Base-by-base conservation (phyloP, 2,329 filamentous ascomycete species). In the Escovopsis weberi region DNA sequence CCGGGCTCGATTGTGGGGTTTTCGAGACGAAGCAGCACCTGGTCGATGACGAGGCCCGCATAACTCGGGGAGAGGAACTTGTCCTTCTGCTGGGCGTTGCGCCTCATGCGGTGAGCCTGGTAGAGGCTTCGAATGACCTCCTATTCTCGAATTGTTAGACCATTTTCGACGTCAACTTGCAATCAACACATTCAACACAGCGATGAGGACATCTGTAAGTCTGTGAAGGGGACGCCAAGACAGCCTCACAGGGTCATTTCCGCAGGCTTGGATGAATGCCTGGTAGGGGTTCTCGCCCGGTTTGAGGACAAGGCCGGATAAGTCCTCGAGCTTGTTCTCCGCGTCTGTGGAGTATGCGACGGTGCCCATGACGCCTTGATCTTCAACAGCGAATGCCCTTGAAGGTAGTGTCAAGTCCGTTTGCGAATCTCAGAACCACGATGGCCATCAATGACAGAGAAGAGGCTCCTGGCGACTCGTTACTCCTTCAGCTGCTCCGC, bases 1-100 rank as follows among this genome's bases (percentile, higher is more conserved):
- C 75, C 76, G 1, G 78, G 80, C 48, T 85, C 72, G 33, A 80
- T 63, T 1, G 70, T 61, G 1, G 73, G 72, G 37, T 80, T 70
- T 50, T 81, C 73, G 30, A 94, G 64, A 43, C 80, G 79, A 40
- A 79, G 65, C 1, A 95, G 70, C 43, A 85, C 79, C 2, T 80
- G 76, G 55, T 96, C 89, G 41, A 89, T 71, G 39, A 75, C 75
- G 53, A 93, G 74, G 44, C 82, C 82, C 2, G 68, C 56, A 51
- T 89, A 94, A 30, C 75, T 70, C 0, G 69, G 48, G 2, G 78
- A 70, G 4, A 93, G 70, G 45, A 95, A 80, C 52, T 82, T 85
- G 10, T 70, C 71, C 50, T 72, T 80, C 58, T 93, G 87, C 52
- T 88, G 79, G 3, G 64, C 68, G 56, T 93, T 94, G 44, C 89